phyloP scores from a whole-genome alignment of 2,329 filamentous ascomycete species.

The Clathrospora elynae region DNA sequence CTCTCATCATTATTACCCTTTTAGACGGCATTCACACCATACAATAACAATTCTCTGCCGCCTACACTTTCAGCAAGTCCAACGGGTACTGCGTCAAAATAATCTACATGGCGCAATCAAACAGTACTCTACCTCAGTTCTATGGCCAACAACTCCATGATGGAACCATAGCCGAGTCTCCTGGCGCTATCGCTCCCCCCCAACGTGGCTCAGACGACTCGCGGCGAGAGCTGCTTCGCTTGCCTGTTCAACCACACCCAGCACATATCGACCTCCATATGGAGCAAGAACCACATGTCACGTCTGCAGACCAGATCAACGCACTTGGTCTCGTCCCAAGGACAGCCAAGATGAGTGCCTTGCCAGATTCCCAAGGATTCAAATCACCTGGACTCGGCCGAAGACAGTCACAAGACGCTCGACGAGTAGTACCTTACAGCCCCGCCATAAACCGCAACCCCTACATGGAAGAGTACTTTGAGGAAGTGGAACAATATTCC shows the following conservation, averaged over 20 bases:
- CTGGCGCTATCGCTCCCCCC: slow-evolving; percentile 20
- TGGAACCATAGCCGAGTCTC: slow-evolving; percentile 36
- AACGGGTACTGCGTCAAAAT: slow-evolving; percentile 1
- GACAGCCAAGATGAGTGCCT: slow-evolving; percentile 18
- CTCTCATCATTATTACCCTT: not conserved
- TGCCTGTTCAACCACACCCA: slow-evolving; percentile 34
- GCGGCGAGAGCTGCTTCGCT: slow-evolving; percentile 36
- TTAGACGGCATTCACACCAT: slow-evolving; percentile 2
- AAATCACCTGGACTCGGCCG: slow-evolving; percentile 9
- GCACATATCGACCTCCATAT: slow-evolving; percentile 28
- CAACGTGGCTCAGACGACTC: slow-evolving; percentile 27
- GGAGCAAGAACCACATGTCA: slow-evolving; percentile 20
- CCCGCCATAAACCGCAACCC: slow-evolving; percentile 15
- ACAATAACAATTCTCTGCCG: slow-evolving; percentile 12
- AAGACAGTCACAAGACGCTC: slow-evolving; percentile 16
- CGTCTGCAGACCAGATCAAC: slow-evolving; percentile 14
- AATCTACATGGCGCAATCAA: slow-evolving; percentile 29
- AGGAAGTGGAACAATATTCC: slow-evolving; percentile 36
- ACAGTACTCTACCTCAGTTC: slow-evolving; percentile 31
- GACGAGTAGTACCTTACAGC: slow-evolving; percentile 12
- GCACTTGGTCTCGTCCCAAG: slow-evolving; percentile 12
- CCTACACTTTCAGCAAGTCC: slow-evolving; percentile 4
- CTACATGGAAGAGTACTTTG: slow-evolving; percentile 38
- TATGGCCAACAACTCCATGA: slow-evolving; percentile 40
- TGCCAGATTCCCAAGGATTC: slow-evolving; percentile 19